Base-by-base conservation (phyloP, 352 stramenopile species). In the Thraustochytrium striatum region DNA sequence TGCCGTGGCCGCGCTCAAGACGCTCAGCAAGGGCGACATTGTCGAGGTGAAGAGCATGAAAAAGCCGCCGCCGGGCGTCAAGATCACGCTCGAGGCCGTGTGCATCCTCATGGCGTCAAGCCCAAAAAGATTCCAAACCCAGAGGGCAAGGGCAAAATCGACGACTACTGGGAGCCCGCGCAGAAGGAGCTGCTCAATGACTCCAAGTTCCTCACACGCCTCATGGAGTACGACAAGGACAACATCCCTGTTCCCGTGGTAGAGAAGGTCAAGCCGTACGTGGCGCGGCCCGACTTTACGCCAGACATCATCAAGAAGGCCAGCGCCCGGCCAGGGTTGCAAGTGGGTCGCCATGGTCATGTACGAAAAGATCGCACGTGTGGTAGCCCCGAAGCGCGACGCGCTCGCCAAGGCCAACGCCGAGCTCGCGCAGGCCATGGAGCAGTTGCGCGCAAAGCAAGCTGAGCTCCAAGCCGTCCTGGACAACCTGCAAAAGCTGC, bases 1-100 rank as follows among this genome's bases (percentile, higher is more conserved):
- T 61, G 92, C 93, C 0, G 89, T 96, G 11, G 92, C 92, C 72
- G 93, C 93, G 0, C 83, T 98, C 21, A 89, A 96, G 70, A 96
- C 90, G 32, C 86, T 98, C n/a, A 96, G 87, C 2, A 97, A 97
- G 78, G 86, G 86, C 30, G 92, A 97, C 57, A 97, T 98, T 82
- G 94, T 90, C 0, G 93, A 97, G 83, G 93, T 97, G 57, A 98
- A 98, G 83, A 90, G 89, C n/a, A 97, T 97, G 92, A 97, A 96
- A 83, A 97, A 96, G 72, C 93, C 93, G 0, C 93, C 93, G 25
- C 87, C 94, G 59, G 93, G 90, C 2, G 94, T 98, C 11, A 97
- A 98, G 79, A 85, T 97, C 1, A 91, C 95, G 25, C 95, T 98
- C 89, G 91, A 96, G 68, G 92, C 92, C 3, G 92, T 97, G 5